Base-by-base conservation (phyloP, 192 early-diverging fungal genomes). In the Coemansia sp. region DNA sequence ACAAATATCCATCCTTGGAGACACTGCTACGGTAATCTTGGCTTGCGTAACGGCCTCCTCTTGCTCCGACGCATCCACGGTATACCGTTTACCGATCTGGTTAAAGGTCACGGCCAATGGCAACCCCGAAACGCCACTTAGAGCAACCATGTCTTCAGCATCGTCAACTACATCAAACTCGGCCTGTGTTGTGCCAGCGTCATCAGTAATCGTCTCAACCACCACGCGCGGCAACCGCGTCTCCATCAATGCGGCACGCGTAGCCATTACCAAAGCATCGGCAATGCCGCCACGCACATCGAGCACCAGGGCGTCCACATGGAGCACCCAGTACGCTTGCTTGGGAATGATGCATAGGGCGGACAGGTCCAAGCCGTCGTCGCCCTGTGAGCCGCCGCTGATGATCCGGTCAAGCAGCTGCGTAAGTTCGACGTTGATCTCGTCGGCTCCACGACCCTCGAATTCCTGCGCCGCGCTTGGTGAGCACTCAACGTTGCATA, bases 151-250 rank as follows among this genome's bases (percentile, higher is more conserved):
- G 59, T 92, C 93, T 43, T 95, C 94, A 13, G 88, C 83, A 71
- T 93, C 91, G 70, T 96, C 95, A 35, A 91, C 86, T n/a, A 97
- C 87, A 29, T 96, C 95, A 77, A 96, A 95, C 57, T 97, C 96
- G 42, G 88, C 82, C 60, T 88, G 84, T 51, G 86, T 83, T 2
- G 90, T 92, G 64, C 94, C 90, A 49, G 87, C 79, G 1, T 93
- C 94, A 67, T 94, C 90, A 3, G 82, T 86, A 25, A 91, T 64
- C 26, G 91, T 88, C 75, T 95, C 90, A 7, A 98, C 88, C 4
- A 87, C 85, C 23, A 90, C 91, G 40, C 91, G 87, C 29, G 96
- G 94, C 51, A 97, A 86, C 66, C 83, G 81, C 16, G 97, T 95
- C 66, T 95, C 91, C 71, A 83, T 77, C n/a, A 99, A 79, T 25